Evolutionary conservation across 2,329 filamentous ascomycete species (phyloP), one percentile per base, ranked within the genome.

Genomic region (Colletotrichum cordylinicola): DNA sequence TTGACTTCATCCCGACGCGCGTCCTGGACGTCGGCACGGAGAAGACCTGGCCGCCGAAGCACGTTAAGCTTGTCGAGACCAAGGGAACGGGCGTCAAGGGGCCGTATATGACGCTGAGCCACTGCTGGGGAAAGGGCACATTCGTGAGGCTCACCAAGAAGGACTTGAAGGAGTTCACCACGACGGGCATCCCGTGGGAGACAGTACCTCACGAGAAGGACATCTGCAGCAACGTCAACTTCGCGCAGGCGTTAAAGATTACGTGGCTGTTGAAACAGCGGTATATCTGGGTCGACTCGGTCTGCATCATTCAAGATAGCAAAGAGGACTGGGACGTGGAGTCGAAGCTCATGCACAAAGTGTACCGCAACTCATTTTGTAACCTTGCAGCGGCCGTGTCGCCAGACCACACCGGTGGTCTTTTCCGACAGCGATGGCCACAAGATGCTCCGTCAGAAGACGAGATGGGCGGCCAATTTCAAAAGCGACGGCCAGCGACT

Each of bases 241-340:
- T 81, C 37, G 73, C 60, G 18, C 75, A 81, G 48, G 79, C 79
- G n/a, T 61, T 81, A 4, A 39, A 33, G 8, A 67, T 79, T 6
- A 65, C 74, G 2, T 73, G 75, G 2, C 35, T 52, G 12, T 60
- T 80, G 7, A 78, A 77, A 6, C n/a, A 77, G 39, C 43, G 66
- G 3, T 81, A 80, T 24, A 18, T 81, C 7, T 81, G 80, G 80
- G 81, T 81, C 31, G 80, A 82, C 67, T 80, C 79, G 6, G 67
- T 82, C 3, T 82, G 80, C 58, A 82, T 81, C 56, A 68, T 81
- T 8, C 79, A 80, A 48, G 39, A 27, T 4, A 21, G 75, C 9
- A 67, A n/a, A 15, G 43, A 67, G 0, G 79, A 80, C 24, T 80
- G 79, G 79, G 52, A 72, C 3, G 24, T 18, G 1, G 77, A 80